Conservation (phyloP, 2,329 filamentous ascomycete species). For the Pseudodiploospora longispora region DNA sequence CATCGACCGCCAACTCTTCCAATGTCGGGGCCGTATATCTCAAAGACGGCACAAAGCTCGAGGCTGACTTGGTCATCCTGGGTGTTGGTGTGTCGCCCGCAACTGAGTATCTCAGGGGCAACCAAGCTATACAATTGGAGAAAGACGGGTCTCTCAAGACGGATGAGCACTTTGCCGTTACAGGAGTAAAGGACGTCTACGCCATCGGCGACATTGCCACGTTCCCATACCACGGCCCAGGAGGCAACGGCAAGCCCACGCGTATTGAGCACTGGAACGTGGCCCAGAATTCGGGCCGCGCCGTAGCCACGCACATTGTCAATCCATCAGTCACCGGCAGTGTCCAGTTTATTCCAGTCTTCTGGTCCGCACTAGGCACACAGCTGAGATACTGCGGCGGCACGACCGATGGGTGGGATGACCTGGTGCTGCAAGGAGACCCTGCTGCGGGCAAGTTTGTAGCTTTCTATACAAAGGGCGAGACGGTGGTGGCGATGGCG, state of each 20-base stretch:
- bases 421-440: conserved; percentile 71
- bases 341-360: conserved; percentile 80
- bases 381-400: conserved; percentile 94
- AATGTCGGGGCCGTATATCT: conserved; percentile 74
- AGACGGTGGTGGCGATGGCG: conserved; percentile 81
- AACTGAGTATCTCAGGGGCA: conserved; percentile 72
- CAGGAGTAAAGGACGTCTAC: conserved; percentile 73
- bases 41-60: conserved; percentile 76
- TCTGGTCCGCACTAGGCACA: conserved; percentile 88
- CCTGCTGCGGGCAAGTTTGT: conserved; percentile 73
- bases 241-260: conserved; percentile 61
- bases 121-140: conserved; percentile 61
- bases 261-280: conserved; percentile 99
- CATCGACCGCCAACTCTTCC: conserved; percentile 57
- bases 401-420: conserved; percentile 71
- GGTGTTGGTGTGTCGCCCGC: conserved; percentile 84
- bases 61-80: conserved; percentile 83
- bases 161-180: conserved; percentile 70
- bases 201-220: conserved; percentile 93
- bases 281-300: conserved; percentile 83
- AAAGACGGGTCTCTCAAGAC: conserved; percentile 80
- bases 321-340: conserved; percentile 47
- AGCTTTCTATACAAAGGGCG: conserved; percentile 81
- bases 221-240: conserved; percentile 88
- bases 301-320: conserved; percentile 69